phyloP scores from a whole-genome alignment of 768 basidiomycete genomes.

The Lanmaoa pseudosensibilis region DNA sequence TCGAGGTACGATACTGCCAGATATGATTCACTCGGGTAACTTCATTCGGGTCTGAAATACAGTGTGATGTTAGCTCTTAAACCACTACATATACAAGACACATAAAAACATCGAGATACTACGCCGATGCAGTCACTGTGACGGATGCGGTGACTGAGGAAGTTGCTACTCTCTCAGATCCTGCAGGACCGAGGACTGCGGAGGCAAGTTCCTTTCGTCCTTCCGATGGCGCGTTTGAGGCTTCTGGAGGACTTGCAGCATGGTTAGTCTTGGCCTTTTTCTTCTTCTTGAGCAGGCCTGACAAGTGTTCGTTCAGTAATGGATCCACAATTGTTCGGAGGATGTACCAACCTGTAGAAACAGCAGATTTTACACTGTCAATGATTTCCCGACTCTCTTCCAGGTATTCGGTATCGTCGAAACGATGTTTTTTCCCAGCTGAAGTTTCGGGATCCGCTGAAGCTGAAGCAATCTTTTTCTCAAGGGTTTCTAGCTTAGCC shows the following conservation, averaged over 20 bases:
- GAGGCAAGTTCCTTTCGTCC: not conserved
- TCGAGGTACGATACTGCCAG: not conserved
- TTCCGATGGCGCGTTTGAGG: slow-evolving; percentile 24
- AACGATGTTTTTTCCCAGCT: slow-evolving; percentile 79
- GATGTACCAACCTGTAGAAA: slow-evolving; percentile 64
- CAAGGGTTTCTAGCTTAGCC: slow-evolving; percentile 81
- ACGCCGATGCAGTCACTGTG: slow-evolving; percentile 20
- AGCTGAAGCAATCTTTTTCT: slow-evolving; percentile 61
- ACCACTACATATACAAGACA: not conserved
- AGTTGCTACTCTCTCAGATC: not conserved
- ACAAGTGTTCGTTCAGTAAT: slow-evolving; percentile 22
- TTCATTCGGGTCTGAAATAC: not conserved
- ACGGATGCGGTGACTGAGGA: slow-evolving; percentile 1
- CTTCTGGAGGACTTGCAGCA: slow-evolving; percentile 12
- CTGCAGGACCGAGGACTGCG: not conserved
- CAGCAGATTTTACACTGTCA: slow-evolving; percentile 88
- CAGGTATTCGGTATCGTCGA: slow-evolving; percentile 90
- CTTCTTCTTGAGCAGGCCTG: slow-evolving; percentile 72
- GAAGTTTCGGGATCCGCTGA: slow-evolving; percentile 45
- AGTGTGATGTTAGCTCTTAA: not conserved
- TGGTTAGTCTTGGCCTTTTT: slow-evolving; percentile 60
- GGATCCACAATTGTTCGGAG: not conserved
- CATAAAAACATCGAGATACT: slow-evolving; percentile 1
- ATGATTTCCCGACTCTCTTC: slow-evolving; percentile 91
- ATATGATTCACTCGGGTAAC: not conserved